These are phyloP conservation scores for Chaetomium tenue DNA, from an alignment of 495 filamentous ascomycete species.

Conservation along the genomic window DNA sequence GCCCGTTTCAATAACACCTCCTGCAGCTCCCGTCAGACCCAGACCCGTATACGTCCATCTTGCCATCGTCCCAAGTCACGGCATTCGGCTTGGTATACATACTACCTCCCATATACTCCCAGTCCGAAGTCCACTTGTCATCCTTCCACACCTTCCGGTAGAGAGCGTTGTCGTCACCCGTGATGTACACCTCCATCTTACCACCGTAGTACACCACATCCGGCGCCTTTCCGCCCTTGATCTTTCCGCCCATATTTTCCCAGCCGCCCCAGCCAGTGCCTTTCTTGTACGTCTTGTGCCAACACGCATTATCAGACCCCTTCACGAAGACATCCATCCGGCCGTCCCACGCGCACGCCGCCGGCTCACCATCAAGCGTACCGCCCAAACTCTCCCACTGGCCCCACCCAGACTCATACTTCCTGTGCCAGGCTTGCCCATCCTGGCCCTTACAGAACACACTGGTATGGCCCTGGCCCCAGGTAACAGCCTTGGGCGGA, in stretches of 20 bases:
- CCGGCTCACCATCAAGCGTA: conserved; percentile 22
- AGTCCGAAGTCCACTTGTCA: conserved; percentile 25
- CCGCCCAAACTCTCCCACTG: conserved; percentile 28
- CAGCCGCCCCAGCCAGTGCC: conserved; percentile 24
- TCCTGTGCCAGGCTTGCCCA: conserved; percentile 28
- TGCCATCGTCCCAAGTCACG: conserved; percentile 35
- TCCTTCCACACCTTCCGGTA: conserved; percentile 30
- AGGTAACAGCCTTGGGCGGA: conserved; percentile 27
- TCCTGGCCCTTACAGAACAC: conserved; percentile 30
- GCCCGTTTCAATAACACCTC: conserved; percentile 12
- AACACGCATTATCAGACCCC: conserved; percentile 30
- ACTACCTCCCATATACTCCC: conserved; percentile 31
- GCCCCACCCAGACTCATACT: conserved; percentile 22
- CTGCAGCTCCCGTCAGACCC: conserved; percentile 22
- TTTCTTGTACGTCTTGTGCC: conserved; percentile 28
- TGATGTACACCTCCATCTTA: conserved; percentile 40
- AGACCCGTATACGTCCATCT: conserved; percentile 35
- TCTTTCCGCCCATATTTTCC: conserved; percentile 28
- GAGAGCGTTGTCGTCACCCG: conserved; percentile 29
- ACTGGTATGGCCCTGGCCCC: conserved; percentile 20
- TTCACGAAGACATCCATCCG: conserved; percentile 31
- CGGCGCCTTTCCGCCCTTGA: conserved; percentile 23
- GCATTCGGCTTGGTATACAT: conserved; percentile 30
- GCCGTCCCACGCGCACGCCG: conserved; percentile 28
- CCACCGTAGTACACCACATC: conserved; percentile 26